These are phyloP conservation scores for Trematosphaeria pertusa DNA, from an alignment of 2,329 filamentous ascomycete species.

Conservation along the genomic window DNA sequence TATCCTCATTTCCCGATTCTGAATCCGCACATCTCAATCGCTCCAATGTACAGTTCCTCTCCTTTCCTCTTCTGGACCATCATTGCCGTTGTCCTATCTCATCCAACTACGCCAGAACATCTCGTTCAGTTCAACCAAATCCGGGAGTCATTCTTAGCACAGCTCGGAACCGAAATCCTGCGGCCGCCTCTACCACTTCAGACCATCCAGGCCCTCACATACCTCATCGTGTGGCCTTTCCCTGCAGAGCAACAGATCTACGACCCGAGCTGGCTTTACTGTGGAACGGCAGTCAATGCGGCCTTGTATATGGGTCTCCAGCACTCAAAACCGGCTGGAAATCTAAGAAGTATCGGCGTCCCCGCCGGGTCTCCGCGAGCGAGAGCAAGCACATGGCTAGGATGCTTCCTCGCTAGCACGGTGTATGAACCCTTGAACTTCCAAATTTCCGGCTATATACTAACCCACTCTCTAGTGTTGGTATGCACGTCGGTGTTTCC, in stretches of 20 bases:
- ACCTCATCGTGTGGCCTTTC: conserved; percentile 27
- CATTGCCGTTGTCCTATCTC: conserved; percentile 19
- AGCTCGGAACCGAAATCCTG: conserved; percentile 18
- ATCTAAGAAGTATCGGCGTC: conserved; percentile 24
- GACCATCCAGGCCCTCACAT: conserved; percentile 26
- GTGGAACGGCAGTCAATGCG: conserved; percentile 28
- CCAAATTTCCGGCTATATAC: neutral
- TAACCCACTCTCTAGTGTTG: conserved; percentile 15
- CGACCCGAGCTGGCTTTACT: conserved; percentile 33
- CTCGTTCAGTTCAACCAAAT: conserved; percentile 11
- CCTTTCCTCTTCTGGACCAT: conserved; percentile 33
- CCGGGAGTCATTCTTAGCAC: conserved; percentile 11
- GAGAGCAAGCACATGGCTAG: conserved; percentile 29
- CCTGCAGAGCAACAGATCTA: conserved; percentile 15
- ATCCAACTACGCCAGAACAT: conserved; percentile 13
- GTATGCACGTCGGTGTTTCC: conserved; percentile 25
- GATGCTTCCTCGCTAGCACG: conserved; percentile 26
- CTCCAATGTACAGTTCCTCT: conserved; percentile 17
- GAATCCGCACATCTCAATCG: conserved; percentile 21
- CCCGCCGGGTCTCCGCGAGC: conserved; percentile 18
- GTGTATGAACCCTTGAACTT: conserved; percentile 15
- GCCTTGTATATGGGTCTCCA: conserved; percentile 31
- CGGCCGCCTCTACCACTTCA: conserved; percentile 25
- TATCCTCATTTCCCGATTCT: conserved; percentile 32
- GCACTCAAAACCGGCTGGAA: conserved; percentile 19